Conservation (phyloP, 805 yeast species). For the Starmerella apis region DNA sequence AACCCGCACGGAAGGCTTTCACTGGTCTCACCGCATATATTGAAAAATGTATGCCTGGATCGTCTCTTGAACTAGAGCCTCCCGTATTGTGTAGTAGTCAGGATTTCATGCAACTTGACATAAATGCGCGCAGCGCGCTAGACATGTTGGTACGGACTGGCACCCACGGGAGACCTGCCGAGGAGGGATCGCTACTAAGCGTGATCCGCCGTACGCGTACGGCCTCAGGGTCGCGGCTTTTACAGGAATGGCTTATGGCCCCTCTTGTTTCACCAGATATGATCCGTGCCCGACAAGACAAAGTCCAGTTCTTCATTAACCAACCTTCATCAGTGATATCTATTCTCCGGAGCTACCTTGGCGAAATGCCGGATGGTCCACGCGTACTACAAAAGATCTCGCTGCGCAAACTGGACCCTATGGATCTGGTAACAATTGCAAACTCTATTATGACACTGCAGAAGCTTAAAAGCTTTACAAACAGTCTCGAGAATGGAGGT, state of each 20-base stretch:
- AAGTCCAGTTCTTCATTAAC: slow-evolving; percentile 38
- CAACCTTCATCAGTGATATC: slow-evolving; percentile 44
- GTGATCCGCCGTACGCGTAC: slow-evolving; percentile 67
- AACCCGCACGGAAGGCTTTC: slow-evolving; percentile 47
- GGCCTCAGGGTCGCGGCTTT: slow-evolving; percentile 66
- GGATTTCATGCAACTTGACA: slow-evolving; percentile 62
- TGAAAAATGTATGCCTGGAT: slow-evolving; percentile 60
- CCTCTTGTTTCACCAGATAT: slow-evolving; percentile 57
- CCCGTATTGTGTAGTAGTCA: slow-evolving; percentile 51
- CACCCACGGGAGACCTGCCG: slow-evolving; percentile 35
- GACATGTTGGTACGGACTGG: slow-evolving; percentile 43
- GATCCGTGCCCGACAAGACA: slow-evolving; percentile 46
- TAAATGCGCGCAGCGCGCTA: slow-evolving; percentile 36
- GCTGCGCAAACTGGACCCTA: slow-evolving; percentile 36
- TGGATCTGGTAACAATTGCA: slow-evolving; percentile 39
- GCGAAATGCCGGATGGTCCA: slow-evolving; percentile 41
- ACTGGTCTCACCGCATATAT: slow-evolving; percentile 57
- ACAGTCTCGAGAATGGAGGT: background rate
- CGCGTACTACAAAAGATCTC: slow-evolving; percentile 32
- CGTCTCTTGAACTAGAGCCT: slow-evolving; percentile 49
- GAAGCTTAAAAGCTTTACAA: slow-evolving; percentile 25
- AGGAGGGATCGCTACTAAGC: slow-evolving; percentile 52
- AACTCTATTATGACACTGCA: slow-evolving; percentile 34
- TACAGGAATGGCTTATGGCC: slow-evolving; percentile 70
- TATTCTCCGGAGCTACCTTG: slow-evolving; percentile 45